Evolutionary conservation across 768 basidiomycete species (phyloP), one percentile per base, ranked within the genome.

Genomic region (Kwoniella europaea): DNA sequence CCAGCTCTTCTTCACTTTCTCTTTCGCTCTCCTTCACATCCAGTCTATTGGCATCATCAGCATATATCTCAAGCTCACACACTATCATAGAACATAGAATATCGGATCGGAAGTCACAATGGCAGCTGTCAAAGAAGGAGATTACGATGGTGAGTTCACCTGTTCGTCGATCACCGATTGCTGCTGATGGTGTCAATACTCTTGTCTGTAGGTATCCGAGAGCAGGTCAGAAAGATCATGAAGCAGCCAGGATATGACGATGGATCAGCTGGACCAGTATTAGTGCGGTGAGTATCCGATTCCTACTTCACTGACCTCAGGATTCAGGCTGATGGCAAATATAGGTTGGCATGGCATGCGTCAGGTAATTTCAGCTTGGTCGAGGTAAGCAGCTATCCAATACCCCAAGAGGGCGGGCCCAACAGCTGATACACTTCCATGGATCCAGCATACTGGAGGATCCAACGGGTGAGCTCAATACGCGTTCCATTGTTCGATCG

Each of bases 321-420:
- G 18, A 13, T 13, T 13, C 10, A 52, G 27, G 20, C 29, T 44
- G 44, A 66, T 44, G 1, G 20, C 52, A 65, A 27, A 35, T 42
- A 20, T 56, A 83, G 82, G 67, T 73, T 84, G 16, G 82, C 82
- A 35, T 84, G 83, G 83, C 84, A 84, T 71, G 79, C 81, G n/a
- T 78, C 77, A 52, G 82, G 82, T 3, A 83, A 81, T 22, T 83
- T 79, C 72, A 76, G 74, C 53, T 72, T 83, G 29, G 79, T 82
- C 0, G 82, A 81, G 72, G 72, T 75, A 43, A 71, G 78, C 54
- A 54, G 44, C 43, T 50, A n/a, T 1, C 57, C 20, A 44, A 41
- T 27, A 4, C 42, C 12, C 18, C 46, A 50, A 15, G 46, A 50
- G 18, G 46, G 35, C 0, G 35, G 35, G 35, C 35, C 0, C 7